Percentiles rank a stretch among this genome's conserved stretches.
Evolutionary conservation across 2,329 filamentous ascomycete species (phyloP).

Genomic region (Cryphonectria japonica): DNA sequence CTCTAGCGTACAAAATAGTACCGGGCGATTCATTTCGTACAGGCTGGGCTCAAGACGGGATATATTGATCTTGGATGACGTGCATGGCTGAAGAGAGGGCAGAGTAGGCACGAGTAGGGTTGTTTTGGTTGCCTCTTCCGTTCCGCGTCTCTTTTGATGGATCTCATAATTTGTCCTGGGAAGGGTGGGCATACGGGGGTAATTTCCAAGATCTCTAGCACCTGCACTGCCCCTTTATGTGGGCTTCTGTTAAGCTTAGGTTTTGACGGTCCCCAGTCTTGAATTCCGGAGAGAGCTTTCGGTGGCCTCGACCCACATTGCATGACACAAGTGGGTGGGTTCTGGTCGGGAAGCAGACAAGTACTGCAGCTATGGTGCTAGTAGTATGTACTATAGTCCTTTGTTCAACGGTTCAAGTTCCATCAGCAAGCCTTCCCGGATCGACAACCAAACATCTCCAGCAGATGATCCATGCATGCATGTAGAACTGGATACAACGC

Average conservation of each 20-base stretch:
- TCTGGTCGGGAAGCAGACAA: too few species aligned
- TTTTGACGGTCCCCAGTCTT: not conserved
- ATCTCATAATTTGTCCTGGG: not conserved
- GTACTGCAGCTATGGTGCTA: too few species aligned
- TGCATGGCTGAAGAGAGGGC: not conserved
- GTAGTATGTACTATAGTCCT: too few species aligned
- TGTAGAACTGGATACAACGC: not conserved
- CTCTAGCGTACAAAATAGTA: too few species aligned
- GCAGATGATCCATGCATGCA: not conserved
- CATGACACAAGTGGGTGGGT: not conserved
- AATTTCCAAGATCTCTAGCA: conserved; percentile 7
- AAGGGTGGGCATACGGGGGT: not conserved
- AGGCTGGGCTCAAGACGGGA: not conserved
- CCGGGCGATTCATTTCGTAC: not conserved
- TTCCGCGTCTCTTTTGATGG: not conserved
- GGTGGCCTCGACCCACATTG: not conserved
- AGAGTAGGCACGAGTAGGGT: too few species aligned
- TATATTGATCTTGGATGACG: conserved; percentile 1
- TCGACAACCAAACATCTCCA: not conserved
- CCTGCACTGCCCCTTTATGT: not conserved
- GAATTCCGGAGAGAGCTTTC: not conserved
- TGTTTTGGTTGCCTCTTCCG: not conserved
- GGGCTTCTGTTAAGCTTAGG: conserved; percentile 13
- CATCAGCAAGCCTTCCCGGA: not conserved
- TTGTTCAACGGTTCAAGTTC: too few species aligned